phyloP scores from a whole-genome alignment of 257 asterid species.

The Avicennia marina region DNA sequence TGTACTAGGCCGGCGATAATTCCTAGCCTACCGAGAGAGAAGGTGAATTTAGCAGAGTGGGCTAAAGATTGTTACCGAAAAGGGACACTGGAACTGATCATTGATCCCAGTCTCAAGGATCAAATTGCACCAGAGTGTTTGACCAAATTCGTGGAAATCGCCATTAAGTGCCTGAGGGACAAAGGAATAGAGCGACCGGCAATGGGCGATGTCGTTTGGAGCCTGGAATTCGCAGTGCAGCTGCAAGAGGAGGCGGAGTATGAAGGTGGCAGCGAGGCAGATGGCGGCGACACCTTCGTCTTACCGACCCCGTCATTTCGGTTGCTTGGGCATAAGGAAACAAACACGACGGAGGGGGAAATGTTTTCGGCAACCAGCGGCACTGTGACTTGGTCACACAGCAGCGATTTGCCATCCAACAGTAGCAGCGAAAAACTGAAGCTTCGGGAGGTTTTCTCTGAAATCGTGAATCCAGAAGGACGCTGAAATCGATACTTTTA shows the following conservation, averaged over 20 bases:
- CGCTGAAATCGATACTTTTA: no score
- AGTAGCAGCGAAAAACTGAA: no score
- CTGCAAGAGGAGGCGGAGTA: conserved; percentile 44
- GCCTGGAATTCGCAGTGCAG: conserved; percentile 60
- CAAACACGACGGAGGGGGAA: no score
- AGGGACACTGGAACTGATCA: conserved; percentile 49
- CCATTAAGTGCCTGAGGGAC: conserved; percentile 61
- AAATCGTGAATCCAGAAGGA: no score
- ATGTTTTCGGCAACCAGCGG: no score
- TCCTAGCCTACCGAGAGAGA: conserved; percentile 56
- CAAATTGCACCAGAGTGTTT: conserved; percentile 53
- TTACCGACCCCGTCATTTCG: no score
- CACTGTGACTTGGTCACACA: no score
- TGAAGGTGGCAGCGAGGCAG: no score
- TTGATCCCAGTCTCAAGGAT: conserved; percentile 45
- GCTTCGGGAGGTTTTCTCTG: no score
- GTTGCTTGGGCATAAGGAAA: no score
- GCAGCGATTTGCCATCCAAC: no score
- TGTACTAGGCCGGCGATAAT: conserved; percentile 65
- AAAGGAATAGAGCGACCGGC: conserved; percentile 61
- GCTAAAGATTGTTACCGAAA: conserved; percentile 57
- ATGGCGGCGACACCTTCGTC: background rate
- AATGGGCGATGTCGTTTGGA: conserved; percentile 75
- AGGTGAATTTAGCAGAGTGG: conserved; percentile 74
- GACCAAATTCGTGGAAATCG: conserved; percentile 58